Percentiles rank a stretch among this genome's conserved stretches.
These are phyloP conservation scores for Lachnellula cervina DNA, from an alignment of 2,329 filamentous ascomycete genomes.

Conservation along the genomic window DNA sequence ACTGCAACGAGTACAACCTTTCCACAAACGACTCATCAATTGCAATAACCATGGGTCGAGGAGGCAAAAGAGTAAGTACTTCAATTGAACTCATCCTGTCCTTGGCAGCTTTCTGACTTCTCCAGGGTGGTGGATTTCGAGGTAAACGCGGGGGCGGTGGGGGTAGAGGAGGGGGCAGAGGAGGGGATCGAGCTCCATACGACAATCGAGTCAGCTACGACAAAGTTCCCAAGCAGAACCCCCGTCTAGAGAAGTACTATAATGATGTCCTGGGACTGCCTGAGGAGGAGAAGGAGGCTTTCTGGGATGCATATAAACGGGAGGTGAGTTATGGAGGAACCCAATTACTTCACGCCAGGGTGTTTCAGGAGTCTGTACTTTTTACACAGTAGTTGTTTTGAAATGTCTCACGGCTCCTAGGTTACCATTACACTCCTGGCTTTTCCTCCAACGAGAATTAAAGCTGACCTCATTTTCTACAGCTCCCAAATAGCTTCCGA, in stretches of 20 bases:
- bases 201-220: conserved; percentile 42
- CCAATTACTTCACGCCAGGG: too few relatives aligned
- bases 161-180: conserved; percentile 21
- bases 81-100: conserved; percentile 5
- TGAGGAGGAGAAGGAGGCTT: conserved; percentile 71
- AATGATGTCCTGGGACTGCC: conserved; percentile 69
- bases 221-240: conserved; percentile 71
- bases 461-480: too few relatives aligned
- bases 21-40: not conserved
- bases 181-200: conserved; percentile 19
- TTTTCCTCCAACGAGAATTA: too few relatives aligned
- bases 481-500: conserved; percentile 89
- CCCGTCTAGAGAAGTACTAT: conserved; percentile 83
- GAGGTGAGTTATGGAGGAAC: conserved; percentile 40
- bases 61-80: conserved; percentile 27
- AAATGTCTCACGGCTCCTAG: too few relatives aligned
- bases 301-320: conserved; percentile 77
- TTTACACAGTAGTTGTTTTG: too few relatives aligned
- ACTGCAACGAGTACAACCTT: not conserved
- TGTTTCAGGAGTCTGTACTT: too few relatives aligned
- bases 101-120: not conserved
- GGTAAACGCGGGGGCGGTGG: conserved; percentile 19
- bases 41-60: conserved; percentile 25
- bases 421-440: too few relatives aligned
- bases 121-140: conserved; percentile 16